These are phyloP conservation scores for Alopecurus myosuroides DNA, from an alignment of 176 grass and related monocot species.

Conservation along the genomic window DNA sequence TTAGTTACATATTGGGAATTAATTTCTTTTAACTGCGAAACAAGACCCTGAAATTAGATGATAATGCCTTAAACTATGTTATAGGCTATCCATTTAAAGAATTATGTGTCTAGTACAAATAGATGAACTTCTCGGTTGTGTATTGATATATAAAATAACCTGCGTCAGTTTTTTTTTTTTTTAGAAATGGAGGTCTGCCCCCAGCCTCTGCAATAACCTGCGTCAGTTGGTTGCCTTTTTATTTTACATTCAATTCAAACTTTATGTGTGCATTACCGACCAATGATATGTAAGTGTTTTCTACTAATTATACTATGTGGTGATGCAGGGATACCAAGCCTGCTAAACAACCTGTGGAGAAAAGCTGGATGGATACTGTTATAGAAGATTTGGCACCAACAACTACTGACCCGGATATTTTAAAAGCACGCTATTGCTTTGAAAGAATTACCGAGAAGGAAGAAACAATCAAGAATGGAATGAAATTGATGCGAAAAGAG, in stretches of 20 bases:
- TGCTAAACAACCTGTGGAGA: not conserved
- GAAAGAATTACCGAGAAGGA: not conserved
- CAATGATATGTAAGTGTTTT: not conserved
- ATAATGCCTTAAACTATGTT: not conserved
- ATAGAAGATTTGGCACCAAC: not conserved
- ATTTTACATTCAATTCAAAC: not conserved
- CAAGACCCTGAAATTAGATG: not conserved
- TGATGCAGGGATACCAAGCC: not conserved
- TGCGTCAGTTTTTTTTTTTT: not conserved
- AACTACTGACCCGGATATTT: not conserved
- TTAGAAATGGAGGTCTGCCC: no score
- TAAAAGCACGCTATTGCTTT: not conserved
- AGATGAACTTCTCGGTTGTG: not conserved
- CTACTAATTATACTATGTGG: not conserved
- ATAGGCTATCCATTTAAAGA: not conserved
- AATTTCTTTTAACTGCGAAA: not conserved
- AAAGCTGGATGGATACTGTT: not conserved
- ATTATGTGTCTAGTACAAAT: not conserved
- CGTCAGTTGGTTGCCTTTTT: not conserved
- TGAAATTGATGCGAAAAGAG: slow-evolving; percentile 10
- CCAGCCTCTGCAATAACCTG: not conserved
- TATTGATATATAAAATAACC: not conserved
- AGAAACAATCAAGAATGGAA: not conserved
- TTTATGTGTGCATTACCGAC: not conserved
- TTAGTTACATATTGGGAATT: not conserved